Evolutionary conservation across 306 rosid genomes (phyloP), one percentile per base, ranked within the genome.

Genomic region (Rosa persica): DNA sequence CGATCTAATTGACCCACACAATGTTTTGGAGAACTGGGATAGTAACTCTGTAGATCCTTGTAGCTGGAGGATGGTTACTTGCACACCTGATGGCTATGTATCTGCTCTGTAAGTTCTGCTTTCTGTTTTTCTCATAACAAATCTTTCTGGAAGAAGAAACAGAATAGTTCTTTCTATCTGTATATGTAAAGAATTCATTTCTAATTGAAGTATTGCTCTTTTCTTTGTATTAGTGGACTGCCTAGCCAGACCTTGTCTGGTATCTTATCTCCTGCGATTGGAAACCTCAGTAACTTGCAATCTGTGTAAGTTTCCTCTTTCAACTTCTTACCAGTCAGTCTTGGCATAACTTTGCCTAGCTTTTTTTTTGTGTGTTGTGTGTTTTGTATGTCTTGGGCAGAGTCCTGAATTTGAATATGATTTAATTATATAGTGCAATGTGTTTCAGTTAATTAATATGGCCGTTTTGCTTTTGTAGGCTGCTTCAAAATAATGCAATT

Each of bases 21-120:
- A 90, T 81, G 99, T 93, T 60, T 76, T 96, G 89, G 99, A 96
- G 84, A 88, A 76, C 83, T 96, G 99, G 99, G 99, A 96, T 87
- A 84, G 79, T 22, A 91, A 82, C 82, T 96, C 98, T 70, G 99
- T 96, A 52, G 99, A 96, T 90, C 99, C 99, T 60, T 96, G 99
- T 85, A 91, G 99, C 83, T 96, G 99, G 99, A 91, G 99, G 85
- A 96, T 96, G 99, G 91, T 96, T 61, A 93, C 98, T 51, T 96
- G 99, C 83, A 77, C 90, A 54, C 0, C 86, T n/a, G 99, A 96
- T 85, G 97, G 97, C 77, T 93, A 70, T 22, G 99, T 96, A 73
- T 91, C 93, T 79, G 93, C 88, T 84, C 84, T 96, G 99, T 96
- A 85, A 89, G 93, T 89, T 78, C 64, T 81, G 70, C 46, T 44